These are phyloP conservation scores for Coemansia sp. DNA, from an alignment of 192 early-diverging fungal species.

Conservation along the genomic window DNA sequence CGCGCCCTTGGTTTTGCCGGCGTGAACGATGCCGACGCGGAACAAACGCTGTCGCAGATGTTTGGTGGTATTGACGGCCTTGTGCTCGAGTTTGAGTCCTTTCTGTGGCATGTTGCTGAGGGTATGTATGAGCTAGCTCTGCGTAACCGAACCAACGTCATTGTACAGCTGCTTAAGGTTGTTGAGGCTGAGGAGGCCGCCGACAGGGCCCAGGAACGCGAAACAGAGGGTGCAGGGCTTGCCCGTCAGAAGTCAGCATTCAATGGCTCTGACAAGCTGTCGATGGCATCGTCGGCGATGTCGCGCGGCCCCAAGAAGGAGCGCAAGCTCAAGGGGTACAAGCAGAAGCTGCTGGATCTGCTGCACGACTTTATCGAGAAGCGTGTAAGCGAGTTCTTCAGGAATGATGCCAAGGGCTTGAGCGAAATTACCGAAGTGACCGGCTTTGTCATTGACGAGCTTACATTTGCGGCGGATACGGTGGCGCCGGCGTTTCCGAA, in stretches of 20 bases:
- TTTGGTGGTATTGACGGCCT: constrained; percentile 84
- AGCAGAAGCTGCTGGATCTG: constrained; percentile 49
- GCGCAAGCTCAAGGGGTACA: constrained; percentile 46
- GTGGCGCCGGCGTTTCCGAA: constrained; percentile 86
- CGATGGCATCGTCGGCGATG: constrained; percentile 14
- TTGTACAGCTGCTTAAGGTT: constrained; percentile 93
- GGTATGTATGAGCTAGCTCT: constrained; percentile 80
- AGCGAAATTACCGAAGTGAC: constrained; percentile 56
- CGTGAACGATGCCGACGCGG: constrained; percentile 70
- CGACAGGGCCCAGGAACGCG: constrained; percentile 61
- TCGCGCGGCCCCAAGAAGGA: constrained; percentile 34
- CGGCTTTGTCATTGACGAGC: constrained; percentile 87
- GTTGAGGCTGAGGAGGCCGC: constrained; percentile 91
- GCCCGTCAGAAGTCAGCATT: constrained; percentile 24
- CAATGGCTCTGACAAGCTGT: constrained; percentile 7
- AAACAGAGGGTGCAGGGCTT: constrained; percentile 32
- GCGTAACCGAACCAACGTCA: constrained; percentile 64
- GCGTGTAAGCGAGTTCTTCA: constrained; percentile 61
- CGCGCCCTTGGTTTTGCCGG: constrained; percentile 79
- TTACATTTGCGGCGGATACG: constrained; percentile 86
- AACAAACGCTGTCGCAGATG: constrained; percentile 83
- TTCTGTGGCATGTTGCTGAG: constrained; percentile 84
- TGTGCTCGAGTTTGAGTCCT: constrained; percentile 79
- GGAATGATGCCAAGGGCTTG: constrained; percentile 49
- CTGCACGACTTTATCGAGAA: constrained; percentile 35